phyloP scores from a whole-genome alignment of 2,329 filamentous ascomycete genomes.

The Penicillium oxalicum region DNA sequence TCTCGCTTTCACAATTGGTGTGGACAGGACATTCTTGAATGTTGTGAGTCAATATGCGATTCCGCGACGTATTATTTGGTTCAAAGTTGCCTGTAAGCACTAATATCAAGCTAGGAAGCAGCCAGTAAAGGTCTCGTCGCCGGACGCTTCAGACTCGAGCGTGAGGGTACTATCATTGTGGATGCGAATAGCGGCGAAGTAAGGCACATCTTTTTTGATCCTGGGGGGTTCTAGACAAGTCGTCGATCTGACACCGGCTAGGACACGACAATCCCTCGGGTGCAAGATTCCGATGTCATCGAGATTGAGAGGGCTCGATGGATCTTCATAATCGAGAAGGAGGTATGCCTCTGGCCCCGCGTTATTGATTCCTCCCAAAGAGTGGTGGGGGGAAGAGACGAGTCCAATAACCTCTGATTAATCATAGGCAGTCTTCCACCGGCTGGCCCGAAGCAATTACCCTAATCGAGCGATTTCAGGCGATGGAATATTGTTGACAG shows the following conservation, averaged over 20 bases:
- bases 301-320: conserved; percentile 46
- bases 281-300: conserved; percentile 42
- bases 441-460: conserved; percentile 45
- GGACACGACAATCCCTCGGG: conserved; percentile 50
- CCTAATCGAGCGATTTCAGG: conserved; percentile 39
- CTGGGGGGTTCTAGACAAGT: too few species aligned
- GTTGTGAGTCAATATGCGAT: conserved; percentile 42
- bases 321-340: conserved; percentile 60
- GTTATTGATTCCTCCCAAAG: too few species aligned
- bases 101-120: conserved; percentile 30
- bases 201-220: background rate
- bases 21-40: conserved; percentile 51
- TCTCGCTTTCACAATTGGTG: conserved; percentile 54
- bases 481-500: conserved; percentile 52
- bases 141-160: conserved; percentile 29
- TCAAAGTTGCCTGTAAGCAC: background rate
- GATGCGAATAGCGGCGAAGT: conserved; percentile 37
- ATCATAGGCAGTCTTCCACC: conserved; percentile 54
- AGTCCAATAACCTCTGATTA: too few species aligned
- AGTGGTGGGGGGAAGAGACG: too few species aligned
- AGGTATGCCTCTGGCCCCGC: too few species aligned
- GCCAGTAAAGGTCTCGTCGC: conserved; percentile 41
- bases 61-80: background rate
- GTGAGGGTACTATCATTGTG: conserved; percentile 22
- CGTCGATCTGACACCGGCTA: conserved; percentile 18